A percentile compares a stretch with the other conserved stretches of the same genome.
Conservation (phyloP, 495 filamentous ascomycete genomes). For the Neohortaea acidophila region DNA sequence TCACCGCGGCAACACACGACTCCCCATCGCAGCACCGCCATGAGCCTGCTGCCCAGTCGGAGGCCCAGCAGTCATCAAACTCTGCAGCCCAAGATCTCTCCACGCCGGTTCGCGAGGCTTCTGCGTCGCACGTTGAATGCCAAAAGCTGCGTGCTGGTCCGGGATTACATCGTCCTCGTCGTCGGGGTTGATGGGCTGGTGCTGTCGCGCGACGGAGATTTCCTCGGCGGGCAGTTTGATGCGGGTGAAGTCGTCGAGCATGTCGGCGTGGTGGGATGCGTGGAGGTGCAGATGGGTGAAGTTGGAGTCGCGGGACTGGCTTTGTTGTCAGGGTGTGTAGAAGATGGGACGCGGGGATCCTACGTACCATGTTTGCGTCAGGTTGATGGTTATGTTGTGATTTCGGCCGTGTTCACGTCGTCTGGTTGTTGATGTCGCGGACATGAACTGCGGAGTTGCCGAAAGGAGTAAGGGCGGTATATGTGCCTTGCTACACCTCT, state of each 20-base stretch:
- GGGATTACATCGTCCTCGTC: constrained; percentile 96
- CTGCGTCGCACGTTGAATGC: constrained; percentile 75
- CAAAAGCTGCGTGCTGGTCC: constrained; percentile 93
- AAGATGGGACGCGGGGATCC: no score
- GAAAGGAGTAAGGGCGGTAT: no score
- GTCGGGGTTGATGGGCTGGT: constrained; percentile 88
- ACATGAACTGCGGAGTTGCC: no score
- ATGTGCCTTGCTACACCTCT: no score
- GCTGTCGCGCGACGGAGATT: constrained; percentile 76
- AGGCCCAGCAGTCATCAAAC: constrained; percentile 50
- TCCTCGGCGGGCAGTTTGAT: constrained; percentile 33
- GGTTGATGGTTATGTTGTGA: no score
- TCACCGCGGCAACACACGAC: neutral
- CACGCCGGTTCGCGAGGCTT: constrained; percentile 50
- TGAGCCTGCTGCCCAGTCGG: constrained; percentile 6
- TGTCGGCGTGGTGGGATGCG: constrained; percentile 63
- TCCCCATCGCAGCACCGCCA: neutral
- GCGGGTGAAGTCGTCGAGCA: constrained; percentile 54
- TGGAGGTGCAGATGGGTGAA: constrained; percentile 82
- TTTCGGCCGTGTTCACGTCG: no score
- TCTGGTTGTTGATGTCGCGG: no score
- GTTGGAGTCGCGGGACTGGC: constrained; percentile 82
- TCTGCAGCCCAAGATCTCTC: constrained; percentile 70
- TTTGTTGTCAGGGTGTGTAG: no score
- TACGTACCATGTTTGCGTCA: no score